Evolutionary conservation across 768 basidiomycete genomes (phyloP).

Genomic region (Lactarius indigo): DNA sequence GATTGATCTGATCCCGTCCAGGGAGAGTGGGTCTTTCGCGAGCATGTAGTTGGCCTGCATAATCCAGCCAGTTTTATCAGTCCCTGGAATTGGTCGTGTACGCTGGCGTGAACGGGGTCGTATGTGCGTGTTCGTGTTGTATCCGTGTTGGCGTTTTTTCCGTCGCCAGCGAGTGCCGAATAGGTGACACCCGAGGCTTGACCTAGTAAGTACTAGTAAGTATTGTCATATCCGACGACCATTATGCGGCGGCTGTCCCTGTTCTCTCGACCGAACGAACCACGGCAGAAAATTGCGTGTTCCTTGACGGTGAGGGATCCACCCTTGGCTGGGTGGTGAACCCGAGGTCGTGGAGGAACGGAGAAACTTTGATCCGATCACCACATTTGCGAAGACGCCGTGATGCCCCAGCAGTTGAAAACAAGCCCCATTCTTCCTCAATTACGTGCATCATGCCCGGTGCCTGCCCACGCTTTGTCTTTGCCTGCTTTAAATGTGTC

Average conservation of each 20-base stretch:
- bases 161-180: neutral
- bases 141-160: neutral
- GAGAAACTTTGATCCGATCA: neutral
- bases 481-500: conserved; percentile 59
- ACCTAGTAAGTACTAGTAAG: neutral
- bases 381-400: neutral
- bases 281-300: neutral
- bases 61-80: neutral
- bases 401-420: neutral
- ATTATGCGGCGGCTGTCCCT: neutral
- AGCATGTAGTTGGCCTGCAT: conserved; percentile 60
- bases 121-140: neutral
- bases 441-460: conserved; percentile 10
- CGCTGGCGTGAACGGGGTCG: neutral
- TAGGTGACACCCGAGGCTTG: neutral
- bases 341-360: neutral
- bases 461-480: conserved; percentile 34
- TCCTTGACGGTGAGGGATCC: neutral
- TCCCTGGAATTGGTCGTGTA: neutral
- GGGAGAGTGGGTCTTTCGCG: conserved; percentile 70
- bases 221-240: neutral
- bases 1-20: conserved; percentile 85
- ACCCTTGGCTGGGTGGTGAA: too few relatives aligned
- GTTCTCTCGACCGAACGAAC: neutral
- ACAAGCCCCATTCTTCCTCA: neutral